Evolutionary conservation across 352 stramenopile species (phyloP), one percentile per base, ranked within the genome.

Genomic region (Globisporangium canariense): DNA sequence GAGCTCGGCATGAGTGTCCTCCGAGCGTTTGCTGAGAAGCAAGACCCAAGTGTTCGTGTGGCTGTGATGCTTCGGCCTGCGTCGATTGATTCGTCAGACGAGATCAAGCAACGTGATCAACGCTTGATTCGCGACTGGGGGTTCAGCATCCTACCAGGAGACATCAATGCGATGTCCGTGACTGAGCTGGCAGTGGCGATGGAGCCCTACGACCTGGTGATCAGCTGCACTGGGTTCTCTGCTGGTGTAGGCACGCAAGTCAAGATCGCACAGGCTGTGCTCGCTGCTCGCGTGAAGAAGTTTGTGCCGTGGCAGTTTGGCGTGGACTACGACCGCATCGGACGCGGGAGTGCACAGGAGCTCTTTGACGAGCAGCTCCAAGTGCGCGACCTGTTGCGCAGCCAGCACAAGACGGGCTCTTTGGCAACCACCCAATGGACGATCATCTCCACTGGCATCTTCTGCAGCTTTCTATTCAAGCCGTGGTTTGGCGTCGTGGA

Each of bases 261-360:
- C 51, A 61, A 66, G 53, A 66, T 66, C 40, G 16, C 22, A 14
- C 60, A 43, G 10, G 60, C 60, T 8, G 60, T 55, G n/a, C 50
- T 66, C 43, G 36, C 36, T 41, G 51, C 60, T 10, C 40, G 28
- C 18, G 52, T 66, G 14, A 25, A 53, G 20, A 51, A 46, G 22
- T 66, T 66, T 14, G 43, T 66, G 18, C 60, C 60, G 32, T 66
- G 60, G 60, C 60, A 62, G 60, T 66, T 66, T 47, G 60, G 60
- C 32, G 32, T 66, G 10, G 60, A 66, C 51, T 66, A 66, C n/a
- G 60, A 66, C 28, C 28, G 18, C 7, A 66, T 66, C 32, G 60
- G 60, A 28, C 41, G 30, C 10, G 38, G 51, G 28, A 55, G 36
- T 18, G 60, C 60, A 4, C 60, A 66, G 13, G 60, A 66, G 3